A percentile compares a stretch with the other conserved stretches of the same genome.
Evolutionary conservation across 805 yeast genomes (phyloP).

Genomic region (Cyberlindnera subsufficiens): DNA sequence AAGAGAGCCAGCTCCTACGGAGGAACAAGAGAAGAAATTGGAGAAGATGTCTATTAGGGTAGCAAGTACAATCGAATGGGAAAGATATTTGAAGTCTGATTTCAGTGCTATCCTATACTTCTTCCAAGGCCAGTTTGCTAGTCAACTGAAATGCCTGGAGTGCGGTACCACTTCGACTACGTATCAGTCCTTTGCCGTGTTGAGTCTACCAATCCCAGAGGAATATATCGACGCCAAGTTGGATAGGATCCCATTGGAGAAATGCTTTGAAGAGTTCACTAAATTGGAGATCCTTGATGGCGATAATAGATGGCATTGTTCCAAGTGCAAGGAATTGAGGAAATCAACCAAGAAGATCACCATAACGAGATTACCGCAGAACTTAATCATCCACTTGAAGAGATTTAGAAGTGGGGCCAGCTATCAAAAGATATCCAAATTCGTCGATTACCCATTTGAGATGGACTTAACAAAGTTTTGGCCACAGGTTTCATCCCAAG

Average conservation of each 20-base stretch:
- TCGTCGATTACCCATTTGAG: conserved; percentile 60
- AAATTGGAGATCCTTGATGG: conserved; percentile 68
- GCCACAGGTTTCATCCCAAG: conserved; percentile 8
- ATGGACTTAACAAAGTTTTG: conserved; percentile 41
- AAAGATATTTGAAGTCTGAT: conserved; percentile 71
- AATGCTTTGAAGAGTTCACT: conserved; percentile 74
- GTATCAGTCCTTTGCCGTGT: conserved; percentile 72
- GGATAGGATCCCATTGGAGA: conserved; percentile 33
- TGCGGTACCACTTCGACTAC: conserved; percentile 81
- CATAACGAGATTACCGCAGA: conserved; percentile 73
- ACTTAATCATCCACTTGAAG: conserved; percentile 79
- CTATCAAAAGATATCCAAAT: conserved; percentile 32
- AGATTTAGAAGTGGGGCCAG: conserved; percentile 51
- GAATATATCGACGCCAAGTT: conserved; percentile 24
- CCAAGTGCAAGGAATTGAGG: conserved; percentile 59
- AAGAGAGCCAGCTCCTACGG: conserved; percentile 52
- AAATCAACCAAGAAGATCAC: conserved; percentile 62
- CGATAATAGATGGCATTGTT: conserved; percentile 82
- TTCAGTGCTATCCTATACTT: conserved; percentile 74
- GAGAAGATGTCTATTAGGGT: conserved; percentile 70
- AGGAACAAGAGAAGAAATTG: conserved; percentile 65
- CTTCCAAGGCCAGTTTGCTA: conserved; percentile 85
- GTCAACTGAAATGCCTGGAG: conserved; percentile 66
- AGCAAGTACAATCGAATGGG: conserved; percentile 92
- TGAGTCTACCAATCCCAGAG: conserved; percentile 75